Base-by-base conservation (phyloP, 441 rosid genomes). In the Rhodomyrtus psidioides region DNA sequence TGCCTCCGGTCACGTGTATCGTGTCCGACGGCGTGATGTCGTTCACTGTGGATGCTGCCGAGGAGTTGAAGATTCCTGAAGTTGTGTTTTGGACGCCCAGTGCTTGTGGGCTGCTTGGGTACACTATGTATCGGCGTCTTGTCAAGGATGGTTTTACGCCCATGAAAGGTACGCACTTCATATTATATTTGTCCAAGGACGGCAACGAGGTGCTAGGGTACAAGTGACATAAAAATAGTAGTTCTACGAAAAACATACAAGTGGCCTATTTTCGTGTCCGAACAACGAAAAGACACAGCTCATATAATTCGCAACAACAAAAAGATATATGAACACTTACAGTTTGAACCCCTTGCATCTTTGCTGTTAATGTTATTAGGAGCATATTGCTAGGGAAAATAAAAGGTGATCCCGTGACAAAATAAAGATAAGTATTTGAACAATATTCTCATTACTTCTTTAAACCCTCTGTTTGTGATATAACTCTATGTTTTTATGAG, bases 11-110 rank as follows among this genome's bases (percentile, higher is more conserved):
- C 82, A 87, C 57, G 5, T 87, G 87, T 51, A 86, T 88, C 14
- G 60, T 88, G 17, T 62, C 89, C 3, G 89, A 88, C 27, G 85
- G 84, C 3, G 4, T 16, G 49, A 88, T 86, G 89, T 53, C 57
- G 83, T 65, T 49, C 86, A 83, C 81, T 59, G 39, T 90, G 88
- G 26, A 87, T 86, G 16, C n/a, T 85, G 74, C 90, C 84, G 12
- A 86, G 83, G 56, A 24, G 51, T 16, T 53, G 34, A 55, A 55
- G 56, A 27, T 81, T 27, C 15, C 83, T 51, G 30, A 55, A n/a
- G 57, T 51, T 53, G 30, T 81, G 83, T n/a, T 81, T 53, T 81
- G 83, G 57, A 1, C 83, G 34, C 42, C 42, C 56, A 16, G 57
- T 49, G 83, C 83, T 81, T 53, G 57, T 12, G 83, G 57, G 39